phyloP scores from a whole-genome alignment of 108 stramenopile species.

The Fistulifera pelliculosa region DNA sequence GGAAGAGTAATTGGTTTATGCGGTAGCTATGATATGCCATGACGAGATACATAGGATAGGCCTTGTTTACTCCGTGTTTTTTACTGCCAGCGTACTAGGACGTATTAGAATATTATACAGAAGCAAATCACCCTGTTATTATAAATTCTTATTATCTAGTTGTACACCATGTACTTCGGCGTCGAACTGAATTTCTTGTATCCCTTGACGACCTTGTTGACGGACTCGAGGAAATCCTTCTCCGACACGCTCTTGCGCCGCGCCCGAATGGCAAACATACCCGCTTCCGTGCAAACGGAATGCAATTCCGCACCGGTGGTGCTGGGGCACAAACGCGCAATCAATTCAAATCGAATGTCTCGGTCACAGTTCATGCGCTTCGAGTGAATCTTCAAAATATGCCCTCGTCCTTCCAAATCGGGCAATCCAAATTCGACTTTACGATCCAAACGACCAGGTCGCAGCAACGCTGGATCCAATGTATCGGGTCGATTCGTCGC shows the following conservation, averaged over 20 bases:
- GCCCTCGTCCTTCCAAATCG: conserved; percentile 92
- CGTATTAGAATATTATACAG: too few relatives aligned
- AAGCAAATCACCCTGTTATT: too few relatives aligned
- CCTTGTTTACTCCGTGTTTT: too few relatives aligned
- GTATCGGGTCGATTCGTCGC: conserved; percentile 98
- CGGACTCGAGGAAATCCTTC: conserved; percentile 96
- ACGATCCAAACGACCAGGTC: conserved; percentile 95
- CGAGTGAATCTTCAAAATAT: conserved; percentile 93
- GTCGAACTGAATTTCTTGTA: conserved; percentile 99
- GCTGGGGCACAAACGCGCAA: conserved; percentile 96
- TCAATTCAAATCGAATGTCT: conserved; percentile 97
- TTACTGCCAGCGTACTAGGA: too few relatives aligned
- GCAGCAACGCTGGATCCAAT: conserved; percentile 91
- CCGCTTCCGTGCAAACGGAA: conserved; percentile 96
- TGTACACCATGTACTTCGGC: conserved; percentile 94
- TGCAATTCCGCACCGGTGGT: conserved; percentile 97
- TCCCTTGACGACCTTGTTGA: conserved; percentile 99
- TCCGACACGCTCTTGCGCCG: conserved; percentile 94
- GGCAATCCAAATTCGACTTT: conserved; percentile 98
- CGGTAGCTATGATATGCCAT: too few relatives aligned
- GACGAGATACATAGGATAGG: too few relatives aligned
- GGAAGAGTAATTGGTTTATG: conserved; percentile 39
- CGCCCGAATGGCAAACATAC: conserved; percentile 99
- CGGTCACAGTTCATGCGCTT: conserved; percentile 97
- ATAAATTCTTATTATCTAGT: conserved; percentile 36